A percentile compares a stretch with the other conserved stretches of the same genome.
Evolutionary conservation across 2,329 filamentous ascomycete species (phyloP).

Genomic region (Didymella exigua): DNA sequence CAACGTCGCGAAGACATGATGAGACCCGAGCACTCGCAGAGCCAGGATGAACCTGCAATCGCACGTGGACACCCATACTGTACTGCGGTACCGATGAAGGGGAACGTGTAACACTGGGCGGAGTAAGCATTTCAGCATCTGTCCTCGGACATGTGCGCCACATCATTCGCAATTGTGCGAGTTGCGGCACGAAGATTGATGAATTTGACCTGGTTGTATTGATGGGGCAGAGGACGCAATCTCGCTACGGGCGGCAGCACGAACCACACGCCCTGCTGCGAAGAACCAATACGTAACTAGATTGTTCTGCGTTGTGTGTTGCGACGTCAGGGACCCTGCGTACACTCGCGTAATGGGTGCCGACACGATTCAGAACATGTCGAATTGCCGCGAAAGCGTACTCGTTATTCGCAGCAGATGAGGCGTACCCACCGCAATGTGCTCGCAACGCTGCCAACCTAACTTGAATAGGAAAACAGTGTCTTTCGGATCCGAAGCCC

Average conservation of each 20-base stretch:
- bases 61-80: slow-evolving; percentile 6
- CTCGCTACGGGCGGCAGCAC: slow-evolving; percentile 16
- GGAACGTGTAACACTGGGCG: neutral
- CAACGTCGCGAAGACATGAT: neutral
- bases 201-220: slow-evolving; percentile 2
- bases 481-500: neutral
- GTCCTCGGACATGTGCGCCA: neutral
- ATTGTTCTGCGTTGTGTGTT: slow-evolving; percentile 6
- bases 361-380: slow-evolving; percentile 1
- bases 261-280: slow-evolving; percentile 4
- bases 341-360: neutral
- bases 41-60: neutral
- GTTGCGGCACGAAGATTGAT: slow-evolving; percentile 11
- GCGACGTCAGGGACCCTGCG: slow-evolving; percentile 7
- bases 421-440: neutral
- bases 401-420: neutral
- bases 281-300: neutral
- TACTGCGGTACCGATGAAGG: slow-evolving; percentile 1
- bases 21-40: neutral
- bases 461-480: neutral
- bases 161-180: slow-evolving; percentile 7
- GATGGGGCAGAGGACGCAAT: slow-evolving; percentile 7
- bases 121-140: neutral
- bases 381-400: neutral
- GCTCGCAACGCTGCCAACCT: neutral